phyloP scores from a whole-genome alignment of 192 early-diverging fungal genomes.

The Coemansia sp. region DNA sequence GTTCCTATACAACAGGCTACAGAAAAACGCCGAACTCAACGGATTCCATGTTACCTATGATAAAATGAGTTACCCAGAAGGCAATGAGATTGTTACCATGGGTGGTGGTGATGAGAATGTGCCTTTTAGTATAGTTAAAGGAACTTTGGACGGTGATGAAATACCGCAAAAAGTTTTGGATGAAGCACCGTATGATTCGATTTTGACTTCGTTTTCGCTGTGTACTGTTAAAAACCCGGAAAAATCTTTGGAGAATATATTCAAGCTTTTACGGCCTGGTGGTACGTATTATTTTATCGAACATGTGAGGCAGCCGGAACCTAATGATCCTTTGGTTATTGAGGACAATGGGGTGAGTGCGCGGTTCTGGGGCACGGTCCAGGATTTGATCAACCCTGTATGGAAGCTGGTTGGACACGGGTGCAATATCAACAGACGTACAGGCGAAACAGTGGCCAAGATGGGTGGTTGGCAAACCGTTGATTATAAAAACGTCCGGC shows the following conservation, averaged over 20 bases:
- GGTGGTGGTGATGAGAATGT: conserved; percentile 7
- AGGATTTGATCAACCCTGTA: conserved; percentile 33
- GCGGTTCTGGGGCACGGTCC: conserved; percentile 32
- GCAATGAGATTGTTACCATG: background rate
- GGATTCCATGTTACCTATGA: conserved; percentile 44
- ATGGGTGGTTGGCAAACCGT: conserved; percentile 30
- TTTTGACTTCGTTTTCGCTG: conserved; percentile 45
- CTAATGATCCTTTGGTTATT: conserved; percentile 19
- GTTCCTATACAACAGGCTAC: conserved; percentile 35
- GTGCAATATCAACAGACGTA: conserved; percentile 34
- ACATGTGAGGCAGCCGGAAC: conserved; percentile 43
- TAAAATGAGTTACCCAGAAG: conserved; percentile 12
- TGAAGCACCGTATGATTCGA: conserved; percentile 43
- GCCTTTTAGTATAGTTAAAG: conserved; percentile 42
- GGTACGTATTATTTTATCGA: conserved; percentile 39
- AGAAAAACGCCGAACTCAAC: conserved; percentile 33
- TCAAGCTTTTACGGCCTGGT: conserved; percentile 31
- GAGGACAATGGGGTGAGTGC: conserved; percentile 42
- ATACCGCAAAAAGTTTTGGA: conserved; percentile 41
- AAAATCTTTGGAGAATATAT: conserved; percentile 20
- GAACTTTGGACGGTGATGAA: conserved; percentile 27
- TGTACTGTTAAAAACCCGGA: conserved; percentile 35
- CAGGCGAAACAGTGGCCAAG: conserved; percentile 28
- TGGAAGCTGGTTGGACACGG: conserved; percentile 40
- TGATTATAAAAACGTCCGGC: conserved; percentile 42